phyloP scores from a whole-genome alignment of 192 early-diverging fungal genomes.

The Mortierella claussenii region DNA sequence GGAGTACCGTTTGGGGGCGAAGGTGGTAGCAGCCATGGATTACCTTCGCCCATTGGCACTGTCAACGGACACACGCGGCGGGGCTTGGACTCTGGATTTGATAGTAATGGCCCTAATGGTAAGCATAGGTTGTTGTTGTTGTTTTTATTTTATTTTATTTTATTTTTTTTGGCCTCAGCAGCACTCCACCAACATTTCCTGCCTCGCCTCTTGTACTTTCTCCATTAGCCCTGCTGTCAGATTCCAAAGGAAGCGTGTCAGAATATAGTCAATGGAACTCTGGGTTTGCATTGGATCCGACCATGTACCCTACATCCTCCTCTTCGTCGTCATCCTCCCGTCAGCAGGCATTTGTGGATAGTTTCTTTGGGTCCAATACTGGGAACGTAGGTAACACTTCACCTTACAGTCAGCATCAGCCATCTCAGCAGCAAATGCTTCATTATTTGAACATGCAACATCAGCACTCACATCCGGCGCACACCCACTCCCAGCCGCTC shows the following conservation, averaged over 20 bases:
- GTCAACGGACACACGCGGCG: constrained; percentile 38
- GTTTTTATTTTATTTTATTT: too few relatives aligned
- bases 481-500: constrained; percentile 8
- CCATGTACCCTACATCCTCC: too few relatives aligned
- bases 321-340: constrained; percentile 13
- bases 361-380: constrained; percentile 36
- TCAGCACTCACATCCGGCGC: constrained; percentile 2
- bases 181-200: background rate
- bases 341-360: constrained; percentile 31
- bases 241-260: constrained; percentile 18
- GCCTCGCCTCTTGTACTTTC: background rate
- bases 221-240: constrained; percentile 14
- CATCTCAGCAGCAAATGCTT: constrained; percentile 11
- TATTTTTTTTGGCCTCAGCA: too few relatives aligned
- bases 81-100: constrained; percentile 30
- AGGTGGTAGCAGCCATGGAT: constrained; percentile 7
- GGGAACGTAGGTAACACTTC: constrained; percentile 12
- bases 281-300: constrained; percentile 41
- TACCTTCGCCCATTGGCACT: constrained; percentile 49
- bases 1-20: background rate
- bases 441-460: constrained; percentile 11
- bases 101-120: constrained; percentile 33
- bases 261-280: constrained; percentile 55
- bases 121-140: too few relatives aligned
- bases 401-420: constrained; percentile 12